These are phyloP conservation scores for Pyrenophora tritici-repentis DNA, from an alignment of 2,329 filamentous ascomycete genomes.

Conservation along the genomic window DNA sequence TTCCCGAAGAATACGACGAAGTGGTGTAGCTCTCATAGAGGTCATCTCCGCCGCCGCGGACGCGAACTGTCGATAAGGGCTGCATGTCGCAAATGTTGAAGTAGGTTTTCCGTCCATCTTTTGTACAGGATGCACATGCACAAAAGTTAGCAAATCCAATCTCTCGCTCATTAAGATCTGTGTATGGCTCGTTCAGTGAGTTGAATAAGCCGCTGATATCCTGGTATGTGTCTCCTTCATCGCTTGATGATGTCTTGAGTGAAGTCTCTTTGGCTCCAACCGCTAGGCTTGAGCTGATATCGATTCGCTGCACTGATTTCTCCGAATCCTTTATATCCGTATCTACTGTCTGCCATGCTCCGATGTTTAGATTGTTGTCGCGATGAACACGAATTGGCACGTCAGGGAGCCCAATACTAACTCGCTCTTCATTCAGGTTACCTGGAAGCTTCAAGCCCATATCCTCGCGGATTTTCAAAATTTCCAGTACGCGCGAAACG, in stretches of 20 bases:
- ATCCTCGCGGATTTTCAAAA: constrained; percentile 16
- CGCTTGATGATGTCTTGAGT: neutral
- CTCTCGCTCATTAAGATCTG: neutral
- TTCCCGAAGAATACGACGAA: no score
- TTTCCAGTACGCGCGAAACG: constrained; percentile 12
- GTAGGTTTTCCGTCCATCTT: neutral
- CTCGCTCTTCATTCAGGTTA: constrained; percentile 1
- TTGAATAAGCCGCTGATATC: neutral
- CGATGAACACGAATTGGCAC: neutral
- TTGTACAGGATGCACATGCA: neutral
- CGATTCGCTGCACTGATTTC: neutral
- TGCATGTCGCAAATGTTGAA: neutral
- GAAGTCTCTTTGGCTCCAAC: neutral
- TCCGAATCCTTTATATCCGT: neutral
- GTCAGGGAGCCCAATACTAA: constrained; percentile 15
- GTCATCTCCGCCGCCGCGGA: neutral
- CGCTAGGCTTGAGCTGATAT: neutral
- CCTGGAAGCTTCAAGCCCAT: constrained; percentile 18
- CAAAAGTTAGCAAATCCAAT: neutral
- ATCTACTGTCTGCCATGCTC: constrained; percentile 9
- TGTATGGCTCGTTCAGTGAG: neutral
- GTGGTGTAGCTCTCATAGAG: neutral
- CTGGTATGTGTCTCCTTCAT: neutral
- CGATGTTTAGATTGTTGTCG: neutral
- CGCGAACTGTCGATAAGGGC: neutral